Base-by-base conservation (phyloP, 2,329 filamentous ascomycete genomes). In the Lachnellula suecica region DNA sequence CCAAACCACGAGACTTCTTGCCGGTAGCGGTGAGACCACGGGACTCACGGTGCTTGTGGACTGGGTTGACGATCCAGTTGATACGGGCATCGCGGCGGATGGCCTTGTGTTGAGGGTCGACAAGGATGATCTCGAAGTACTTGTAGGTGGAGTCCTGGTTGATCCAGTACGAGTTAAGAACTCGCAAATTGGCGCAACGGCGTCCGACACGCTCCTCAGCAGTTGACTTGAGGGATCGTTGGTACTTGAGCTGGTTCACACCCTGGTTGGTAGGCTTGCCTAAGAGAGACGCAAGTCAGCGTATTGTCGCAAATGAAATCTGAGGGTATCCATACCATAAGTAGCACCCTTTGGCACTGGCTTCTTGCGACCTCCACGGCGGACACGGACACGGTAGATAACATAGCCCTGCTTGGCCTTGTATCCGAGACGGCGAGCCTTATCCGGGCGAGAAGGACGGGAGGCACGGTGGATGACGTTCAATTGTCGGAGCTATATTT, bases 401-500 rank as follows among this genome's bases (percentile, higher is more conserved):
- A 99, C 94, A 84, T 97, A 99, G 79, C 94, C 94, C 84, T 99
- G 94, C 91, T 99, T 99, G 84, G 95, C 94, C 90, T 99, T 99
- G 91, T 99, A 99, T 72, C 94, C 94, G 70, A 99, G 90, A 79
- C 95, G 94, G 81, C 94, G 94, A 74, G 95, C 94, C 90, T 99
- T 99, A 84, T 99, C 95, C 73, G 94, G 94, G 77, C 94, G 94
- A 71, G 92, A 96, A 69, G 94, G 94, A 72, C 93, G 92, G 72
- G 91, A 95, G 74, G 94, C 94, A 77, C 94, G 93, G 87, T 99
- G 94, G 83, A 97, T 94, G 79, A 97, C 92, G 82, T 97, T 96
- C 82, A 97, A 83, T 85, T 97, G 93, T 83, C 93, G 92, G 79
- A 96, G 91, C 93, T 97, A 94, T 93, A 92, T 93, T 94, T 94